Evolutionary conservation across 2,329 filamentous ascomycete species (phyloP).

Genomic region (Apiospora rasikravindrae): DNA sequence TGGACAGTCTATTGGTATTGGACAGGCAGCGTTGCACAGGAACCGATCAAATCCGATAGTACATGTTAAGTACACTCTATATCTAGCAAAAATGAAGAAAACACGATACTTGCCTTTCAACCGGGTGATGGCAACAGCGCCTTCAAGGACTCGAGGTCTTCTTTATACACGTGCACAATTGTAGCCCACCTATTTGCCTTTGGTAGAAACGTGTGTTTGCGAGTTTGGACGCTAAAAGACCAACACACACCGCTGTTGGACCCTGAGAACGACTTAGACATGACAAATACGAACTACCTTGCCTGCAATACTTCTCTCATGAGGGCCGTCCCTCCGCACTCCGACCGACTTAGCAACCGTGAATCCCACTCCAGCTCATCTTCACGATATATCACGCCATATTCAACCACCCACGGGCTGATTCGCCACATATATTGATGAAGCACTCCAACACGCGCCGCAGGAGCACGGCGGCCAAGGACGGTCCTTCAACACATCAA

Average conservation of each 20-base stretch:
- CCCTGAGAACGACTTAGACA: slow-evolving; percentile 5
- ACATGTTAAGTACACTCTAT: neutral
- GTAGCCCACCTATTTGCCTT: neutral
- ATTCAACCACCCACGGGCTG: neutral
- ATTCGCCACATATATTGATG: neutral
- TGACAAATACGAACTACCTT: neutral
- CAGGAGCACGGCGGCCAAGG: neutral
- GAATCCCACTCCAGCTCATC: neutral
- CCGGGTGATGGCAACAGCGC: neutral
- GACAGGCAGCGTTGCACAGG: neutral
- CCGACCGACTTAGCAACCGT: neutral
- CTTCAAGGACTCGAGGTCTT: neutral
- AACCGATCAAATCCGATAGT: neutral
- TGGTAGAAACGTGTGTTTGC: neutral
- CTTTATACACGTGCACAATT: neutral
- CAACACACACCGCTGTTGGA: neutral
- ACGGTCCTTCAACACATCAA: neutral
- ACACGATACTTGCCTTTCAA: neutral
- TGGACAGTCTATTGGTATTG: neutral
- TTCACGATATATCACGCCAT: neutral
- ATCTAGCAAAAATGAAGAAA: too few species aligned
- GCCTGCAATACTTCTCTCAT: neutral
- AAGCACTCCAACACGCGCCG: neutral
- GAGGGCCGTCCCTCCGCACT: neutral
- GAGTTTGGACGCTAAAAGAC: neutral